Evolutionary conservation across 1,284 basidiomycete species (phyloP), one percentile per base, ranked within the genome.

Genomic region (Cryptococcus sp.): DNA sequence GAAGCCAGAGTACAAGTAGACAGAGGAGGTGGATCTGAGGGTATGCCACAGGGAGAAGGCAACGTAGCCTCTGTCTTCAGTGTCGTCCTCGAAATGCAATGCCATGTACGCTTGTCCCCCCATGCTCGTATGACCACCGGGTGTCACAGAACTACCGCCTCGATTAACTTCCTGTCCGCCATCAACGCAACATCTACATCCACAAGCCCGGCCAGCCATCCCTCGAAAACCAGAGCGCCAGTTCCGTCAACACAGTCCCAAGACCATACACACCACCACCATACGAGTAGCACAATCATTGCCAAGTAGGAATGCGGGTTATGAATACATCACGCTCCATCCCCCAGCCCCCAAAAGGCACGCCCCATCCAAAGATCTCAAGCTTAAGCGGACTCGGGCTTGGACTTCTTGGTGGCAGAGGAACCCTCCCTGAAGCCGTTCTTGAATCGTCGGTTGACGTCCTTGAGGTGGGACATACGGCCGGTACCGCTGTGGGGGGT

Each of bases 381-480:
- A 39, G 37, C 50, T 57, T 55, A 61, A 47, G 53, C 60, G 20
- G 57, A 69, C 67, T 75, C 73, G 55, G 76, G 61, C 76, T 79
- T 80, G 70, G 69, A 65, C 77, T 80, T 81, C 76, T 80, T 79
- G 70, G 75, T 73, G 55, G 80, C 80, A 46, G 72, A 59, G 53
- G 86, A 88, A 78, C 91, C 91, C 82, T 93, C 91, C 77, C 90
- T 89, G 77, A 68, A 77, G 59, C 94, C 95, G 78, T 98, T 98
- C 89, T 98, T 98, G 87, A 95, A 95, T 71, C 90, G 85, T 75
- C 90, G 85, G 67, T 87, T 85, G 52, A 96, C 93, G 57, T 82
- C 79, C 85, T 94, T 96, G 80, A 98, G 85, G 85, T 94, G 86
- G 67, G 84, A 83, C 93, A 97, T 96, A 75, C 95, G 86, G 67